These are phyloP conservation scores for Saccharomycopsis babjevae DNA, from an alignment of 805 yeast species.

Conservation along the genomic window DNA sequence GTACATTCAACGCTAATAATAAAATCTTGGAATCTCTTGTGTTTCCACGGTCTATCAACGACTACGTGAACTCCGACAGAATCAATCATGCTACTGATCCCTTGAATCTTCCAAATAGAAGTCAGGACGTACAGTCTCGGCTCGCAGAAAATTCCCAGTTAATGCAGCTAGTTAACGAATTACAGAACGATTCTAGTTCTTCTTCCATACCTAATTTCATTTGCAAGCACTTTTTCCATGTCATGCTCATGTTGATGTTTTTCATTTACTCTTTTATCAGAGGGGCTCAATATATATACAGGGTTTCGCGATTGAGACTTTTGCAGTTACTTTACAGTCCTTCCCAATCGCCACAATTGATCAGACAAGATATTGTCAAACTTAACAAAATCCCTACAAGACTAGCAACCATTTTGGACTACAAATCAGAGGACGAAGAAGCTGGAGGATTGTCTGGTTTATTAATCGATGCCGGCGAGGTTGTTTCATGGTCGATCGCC, in stretches of 20 bases:
- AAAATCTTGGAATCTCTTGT: slow-evolving; percentile 8
- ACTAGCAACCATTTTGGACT: slow-evolving; percentile 64
- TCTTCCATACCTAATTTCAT: slow-evolving; percentile 5
- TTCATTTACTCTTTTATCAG: slow-evolving; percentile 47
- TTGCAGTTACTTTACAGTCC: slow-evolving; percentile 57
- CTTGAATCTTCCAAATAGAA: background rate
- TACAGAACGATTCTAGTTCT: background rate
- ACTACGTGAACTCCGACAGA: background rate
- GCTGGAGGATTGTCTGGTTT: slow-evolving; percentile 85
- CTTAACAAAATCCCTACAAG: slow-evolving; percentile 69
- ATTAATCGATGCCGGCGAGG: slow-evolving; percentile 63
- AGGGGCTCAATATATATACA: slow-evolving; percentile 39
- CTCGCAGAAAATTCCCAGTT: background rate
- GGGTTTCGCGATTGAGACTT: slow-evolving; percentile 45
- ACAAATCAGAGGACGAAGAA: slow-evolving; percentile 68
- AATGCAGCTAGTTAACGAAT: background rate
- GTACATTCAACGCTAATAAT: background rate
- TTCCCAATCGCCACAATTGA: slow-evolving; percentile 71
- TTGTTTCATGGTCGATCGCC: slow-evolving; percentile 81
- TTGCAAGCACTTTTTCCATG: slow-evolving; percentile 33
- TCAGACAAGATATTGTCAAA: slow-evolving; percentile 69
- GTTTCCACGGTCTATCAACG: slow-evolving; percentile 12
- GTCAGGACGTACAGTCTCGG: background rate
- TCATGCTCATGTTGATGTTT: slow-evolving; percentile 41
- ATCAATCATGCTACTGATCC: background rate